Evolutionary conservation across 768 basidiomycete species (phyloP).

Genomic region (Sarcomyxa edulis): DNA sequence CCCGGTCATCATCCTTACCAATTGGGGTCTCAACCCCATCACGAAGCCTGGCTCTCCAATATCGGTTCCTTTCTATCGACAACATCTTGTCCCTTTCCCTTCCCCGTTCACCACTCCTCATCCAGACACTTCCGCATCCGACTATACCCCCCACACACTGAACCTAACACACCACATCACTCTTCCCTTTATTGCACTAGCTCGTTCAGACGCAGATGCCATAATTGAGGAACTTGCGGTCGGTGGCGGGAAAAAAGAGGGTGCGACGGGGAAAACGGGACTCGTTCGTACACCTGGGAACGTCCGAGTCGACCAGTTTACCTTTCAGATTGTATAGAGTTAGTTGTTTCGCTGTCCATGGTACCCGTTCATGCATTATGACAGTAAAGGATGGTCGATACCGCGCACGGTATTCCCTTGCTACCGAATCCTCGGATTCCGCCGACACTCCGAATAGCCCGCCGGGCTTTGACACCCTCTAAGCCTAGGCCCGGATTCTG

Average conservation of each 20-base stretch:
- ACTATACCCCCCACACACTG: slow-evolving; percentile 6
- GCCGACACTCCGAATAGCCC: too few relatives aligned
- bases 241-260: slow-evolving; percentile 14
- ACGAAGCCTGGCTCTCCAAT: slow-evolving; percentile 22
- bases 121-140: slow-evolving; percentile 2
- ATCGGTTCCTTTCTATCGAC: slow-evolving; percentile 32
- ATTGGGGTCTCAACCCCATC: slow-evolving; percentile 45
- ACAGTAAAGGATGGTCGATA: too few relatives aligned
- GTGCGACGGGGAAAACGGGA: slow-evolving; percentile 16
- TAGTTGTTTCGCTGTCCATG: too few relatives aligned
- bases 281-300: slow-evolving; percentile 21
- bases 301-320: slow-evolving; percentile 10
- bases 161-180: slow-evolving; percentile 18
- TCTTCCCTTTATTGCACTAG: slow-evolving; percentile 7
- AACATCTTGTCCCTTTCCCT: slow-evolving; percentile 47
- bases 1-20: slow-evolving; percentile 51
- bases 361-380: too few relatives aligned
- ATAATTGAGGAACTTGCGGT: slow-evolving; percentile 9
- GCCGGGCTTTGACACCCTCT: too few relatives aligned
- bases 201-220: slow-evolving; percentile 7
- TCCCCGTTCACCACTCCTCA: slow-evolving; percentile 17
- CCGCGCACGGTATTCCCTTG: too few relatives aligned
- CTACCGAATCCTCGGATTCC: too few relatives aligned
- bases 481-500: too few relatives aligned
- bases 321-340: slow-evolving; percentile 11